Evolutionary conservation across 148 eudicot species (phyloP), one percentile per base, ranked within the genome.

Genomic region (Arctostaphylos glauca): DNA sequence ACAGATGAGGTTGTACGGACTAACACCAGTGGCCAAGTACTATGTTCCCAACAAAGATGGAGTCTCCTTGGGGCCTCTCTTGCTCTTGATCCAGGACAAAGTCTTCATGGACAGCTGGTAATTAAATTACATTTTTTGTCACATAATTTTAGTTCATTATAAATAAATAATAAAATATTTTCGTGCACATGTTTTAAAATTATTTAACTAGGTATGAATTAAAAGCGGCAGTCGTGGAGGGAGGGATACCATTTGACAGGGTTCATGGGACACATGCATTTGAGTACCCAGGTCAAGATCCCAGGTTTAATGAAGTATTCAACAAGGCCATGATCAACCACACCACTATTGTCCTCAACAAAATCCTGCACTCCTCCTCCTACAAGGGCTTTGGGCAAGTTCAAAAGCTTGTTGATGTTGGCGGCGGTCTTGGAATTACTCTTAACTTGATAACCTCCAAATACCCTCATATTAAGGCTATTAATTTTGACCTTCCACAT

Each of bases 191-290:
- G 12, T 54, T 54, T 3, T 59, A 16, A 19, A n/a, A n/a, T 59
- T 5, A 59, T 12, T 16, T 5, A 59, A 18, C 7, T 46, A 90
- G 97, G 94, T 90, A 93, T 87, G 78, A 93, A 76, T 81, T 92
- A n/a, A 90, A 92, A 85, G 93, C 89, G 81, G 91, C 97, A 67
- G 89, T 93, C 83, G 87, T 93, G 19, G 93, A 93, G 18, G 97
- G 97, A 8, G 97, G 97, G 6, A 92, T 90, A 41, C 97, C 97
- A 70, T 93, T 92, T 71, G 91, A 92, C 86, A 93, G 88, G 83
- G 97, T 19, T 16, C 64, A 59, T 6, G 25, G 64, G 23, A 19
- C 18, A 21, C 21, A 59, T 19, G 64, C 64, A 48, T 93, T 93
- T 56, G 97, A 92, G 12, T 93, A 93, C 90, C 90, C 86, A 80